Conservation (phyloP, 306 rosid species). For the Vicia faba region DNA sequence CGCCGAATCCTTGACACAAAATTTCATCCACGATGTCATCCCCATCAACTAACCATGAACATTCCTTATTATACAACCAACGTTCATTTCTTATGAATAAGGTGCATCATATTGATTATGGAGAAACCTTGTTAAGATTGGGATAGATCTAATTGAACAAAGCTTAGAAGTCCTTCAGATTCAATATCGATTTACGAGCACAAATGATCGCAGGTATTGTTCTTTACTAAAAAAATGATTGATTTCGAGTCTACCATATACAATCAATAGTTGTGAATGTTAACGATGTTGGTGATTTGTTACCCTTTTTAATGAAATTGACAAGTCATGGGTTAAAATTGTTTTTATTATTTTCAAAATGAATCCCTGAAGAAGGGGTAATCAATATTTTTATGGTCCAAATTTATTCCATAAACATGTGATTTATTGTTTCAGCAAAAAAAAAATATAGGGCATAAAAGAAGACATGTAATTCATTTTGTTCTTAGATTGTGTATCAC, state of each 20-base stretch:
- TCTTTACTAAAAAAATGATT: background rate
- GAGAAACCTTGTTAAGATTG: background rate
- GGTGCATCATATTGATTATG: background rate
- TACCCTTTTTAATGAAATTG: background rate
- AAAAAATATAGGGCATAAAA: background rate
- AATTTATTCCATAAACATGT: background rate
- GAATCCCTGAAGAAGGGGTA: background rate
- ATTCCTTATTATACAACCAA: background rate
- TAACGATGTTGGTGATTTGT: background rate
- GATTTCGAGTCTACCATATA: background rate
- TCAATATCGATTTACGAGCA: background rate
- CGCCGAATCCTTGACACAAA: background rate
- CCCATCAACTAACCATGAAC: background rate
- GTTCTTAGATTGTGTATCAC: background rate
- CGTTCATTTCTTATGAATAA: background rate
- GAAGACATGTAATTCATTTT: background rate
- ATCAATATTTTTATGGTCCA: background rate
- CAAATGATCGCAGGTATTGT: background rate
- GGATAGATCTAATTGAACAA: background rate
- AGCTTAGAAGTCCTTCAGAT: background rate
- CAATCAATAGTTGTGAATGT: background rate
- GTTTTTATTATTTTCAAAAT: background rate
- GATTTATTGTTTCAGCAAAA: background rate
- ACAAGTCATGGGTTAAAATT: background rate
- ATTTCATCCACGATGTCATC: background rate